Base-by-base conservation (phyloP, 352 stramenopile genomes). In the Phytophthora nicotianae region DNA sequence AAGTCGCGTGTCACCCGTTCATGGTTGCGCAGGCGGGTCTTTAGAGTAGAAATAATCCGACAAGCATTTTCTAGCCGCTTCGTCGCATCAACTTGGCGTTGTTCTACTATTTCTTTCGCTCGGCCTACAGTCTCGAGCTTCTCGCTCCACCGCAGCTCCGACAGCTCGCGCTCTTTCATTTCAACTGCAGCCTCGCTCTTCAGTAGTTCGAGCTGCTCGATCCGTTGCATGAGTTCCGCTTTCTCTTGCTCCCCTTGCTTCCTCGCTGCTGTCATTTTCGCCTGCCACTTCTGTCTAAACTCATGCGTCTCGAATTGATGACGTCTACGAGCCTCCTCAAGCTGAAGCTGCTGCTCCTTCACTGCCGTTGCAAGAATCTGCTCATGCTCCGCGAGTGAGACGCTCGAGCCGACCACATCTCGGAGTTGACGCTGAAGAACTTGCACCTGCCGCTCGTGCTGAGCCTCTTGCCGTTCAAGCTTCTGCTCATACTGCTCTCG, bases 341-440 rank as follows among this genome's bases (percentile, higher is more conserved):
- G 65, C 26, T 83, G 70, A 19, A 49, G 62, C 6, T 63, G 58
- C 24, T 74, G 54, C 23, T 58, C 50, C 10, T 68, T 52, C 9
- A 52, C 33, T 23, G 68, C 58, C 3, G 61, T 51, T 2, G 50
- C 38, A 46, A 90, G 5, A 19, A 77, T 63, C 41, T 79, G 70
- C 46, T 87, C 65, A 56, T 90, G 81, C 24, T 90, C 79, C 6
- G 20, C 23, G 3, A 89, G 65, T n/a, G 79, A 81, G 7, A 90
- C 67, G 41, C 69, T 79, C 11, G 79, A 68, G 40, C 57, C 48
- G 40, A 89, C 37, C 49, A 83, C 72, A 11, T 86, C 62, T 54
- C 76, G 68, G 6, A 89, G 69, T 40, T 75, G 68, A 9, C 57
- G 49, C 23, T 84, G 79, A 33, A 81, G 20, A 10, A 29, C 48